Evolutionary conservation across 2,329 filamentous ascomycete species (phyloP).

Genomic region (Plenodomus biglobosus): DNA sequence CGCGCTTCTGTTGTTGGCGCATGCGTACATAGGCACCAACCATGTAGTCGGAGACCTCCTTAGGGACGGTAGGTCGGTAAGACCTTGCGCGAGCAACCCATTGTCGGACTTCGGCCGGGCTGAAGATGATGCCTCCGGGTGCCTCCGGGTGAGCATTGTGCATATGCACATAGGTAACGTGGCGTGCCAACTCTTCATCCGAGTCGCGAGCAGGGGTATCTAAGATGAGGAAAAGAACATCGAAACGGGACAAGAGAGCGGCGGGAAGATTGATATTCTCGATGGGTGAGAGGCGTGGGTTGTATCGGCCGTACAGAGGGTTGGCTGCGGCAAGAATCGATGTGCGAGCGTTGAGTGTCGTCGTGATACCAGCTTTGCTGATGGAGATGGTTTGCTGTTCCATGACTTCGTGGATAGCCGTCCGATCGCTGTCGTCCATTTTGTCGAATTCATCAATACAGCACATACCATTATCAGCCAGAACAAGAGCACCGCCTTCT

Average conservation of each 20-base stretch:
- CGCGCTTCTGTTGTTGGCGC: constrained; percentile 86
- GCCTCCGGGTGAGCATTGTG: constrained; percentile 85
- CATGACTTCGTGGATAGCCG: constrained; percentile 86
- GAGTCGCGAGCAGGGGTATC: constrained; percentile 88
- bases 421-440: constrained; percentile 82
- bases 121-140: constrained; percentile 73
- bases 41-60: constrained; percentile 89
- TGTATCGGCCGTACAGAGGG: constrained; percentile 96
- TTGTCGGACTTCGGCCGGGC: constrained; percentile 88
- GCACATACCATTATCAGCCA: constrained; percentile 82
- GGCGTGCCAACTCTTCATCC: constrained; percentile 90
- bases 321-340: constrained; percentile 96
- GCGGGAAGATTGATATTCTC: constrained; percentile 99
- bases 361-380: constrained; percentile 92
- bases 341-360: constrained; percentile 92
- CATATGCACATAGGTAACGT: constrained; percentile 97
- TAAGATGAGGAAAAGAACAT: constrained; percentile 93
- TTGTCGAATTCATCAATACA: constrained; percentile 88
- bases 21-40: constrained; percentile 95
- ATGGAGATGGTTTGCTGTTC: constrained; percentile 86
- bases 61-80: constrained; percentile 83
- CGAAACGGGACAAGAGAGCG: constrained; percentile 93
- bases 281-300: constrained; percentile 92
- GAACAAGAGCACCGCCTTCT: constrained; percentile 75
- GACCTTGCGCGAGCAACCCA: constrained; percentile 92